Conservation (phyloP, 2,329 filamentous ascomycete species). For the Exophiala xenobiotica region DNA sequence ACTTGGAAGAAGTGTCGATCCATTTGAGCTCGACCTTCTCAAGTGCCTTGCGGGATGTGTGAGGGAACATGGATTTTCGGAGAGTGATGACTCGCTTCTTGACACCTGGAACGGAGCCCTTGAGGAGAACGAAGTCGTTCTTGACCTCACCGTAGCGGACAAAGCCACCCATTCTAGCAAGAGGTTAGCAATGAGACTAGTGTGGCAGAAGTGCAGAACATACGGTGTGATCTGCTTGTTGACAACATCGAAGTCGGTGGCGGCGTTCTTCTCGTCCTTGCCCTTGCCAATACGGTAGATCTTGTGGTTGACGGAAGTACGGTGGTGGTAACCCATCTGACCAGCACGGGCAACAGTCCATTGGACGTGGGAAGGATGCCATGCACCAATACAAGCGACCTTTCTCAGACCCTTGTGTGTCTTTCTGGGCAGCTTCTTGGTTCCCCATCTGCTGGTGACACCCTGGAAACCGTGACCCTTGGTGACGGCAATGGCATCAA, state of each 20-base stretch:
- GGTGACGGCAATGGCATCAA: constrained; percentile 98
- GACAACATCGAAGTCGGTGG: constrained; percentile 93
- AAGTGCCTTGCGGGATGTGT: constrained; percentile 91
- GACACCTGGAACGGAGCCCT: constrained; percentile 94
- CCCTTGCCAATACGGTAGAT: constrained; percentile 97
- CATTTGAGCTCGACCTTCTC: constrained; percentile 99
- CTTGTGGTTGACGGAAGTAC: constrained; percentile 99
- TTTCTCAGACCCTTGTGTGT: constrained; percentile 99
- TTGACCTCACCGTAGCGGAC: constrained; percentile 99
- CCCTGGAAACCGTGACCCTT: constrained; percentile 99
- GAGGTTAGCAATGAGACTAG: constrained; percentile 36
- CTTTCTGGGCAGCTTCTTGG: constrained; percentile 99
- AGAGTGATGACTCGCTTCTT: constrained; percentile 99
- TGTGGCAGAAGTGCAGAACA: constrained; percentile 46
- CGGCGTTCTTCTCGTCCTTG: constrained; percentile 83
- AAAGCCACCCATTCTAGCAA: constrained; percentile 86
- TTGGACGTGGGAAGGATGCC: constrained; percentile 99
- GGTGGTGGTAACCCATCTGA: constrained; percentile 99
- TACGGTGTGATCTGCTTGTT: constrained; percentile 99
- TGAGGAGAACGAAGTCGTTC: constrained; percentile 98
- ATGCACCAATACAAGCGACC: constrained; percentile 99
- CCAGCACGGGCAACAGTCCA: constrained; percentile 99
- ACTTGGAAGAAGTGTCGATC: constrained; percentile 99
- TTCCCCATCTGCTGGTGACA: constrained; percentile 98
- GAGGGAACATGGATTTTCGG: constrained; percentile 96